Base-by-base conservation (phyloP, 2,329 filamentous ascomycete species). In the Colletotrichum incanum region DNA sequence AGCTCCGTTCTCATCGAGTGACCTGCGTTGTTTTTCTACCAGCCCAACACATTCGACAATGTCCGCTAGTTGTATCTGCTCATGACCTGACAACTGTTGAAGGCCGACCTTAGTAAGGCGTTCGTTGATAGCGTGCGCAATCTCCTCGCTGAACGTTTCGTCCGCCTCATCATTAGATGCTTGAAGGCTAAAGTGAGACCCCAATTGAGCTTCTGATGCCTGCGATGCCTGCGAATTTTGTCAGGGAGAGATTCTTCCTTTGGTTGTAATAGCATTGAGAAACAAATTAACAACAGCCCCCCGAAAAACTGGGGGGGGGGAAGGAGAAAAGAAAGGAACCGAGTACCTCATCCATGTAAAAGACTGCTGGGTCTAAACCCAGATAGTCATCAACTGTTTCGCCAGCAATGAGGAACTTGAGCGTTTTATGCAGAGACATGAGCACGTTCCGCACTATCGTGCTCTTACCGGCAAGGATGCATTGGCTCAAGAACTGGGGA, bases 1-100 rank as follows among this genome's bases (percentile, higher is more conserved):
- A 11, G 93, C 93, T 4, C 93, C 95, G 77, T 98, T 97, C 77
- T 94, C 93, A 78, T 98, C 95, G 83, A 98, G 93, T 3, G 95
- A 97, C 7, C 94, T 90, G 23, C 94, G 90, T 78, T 98, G 94
- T 77, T 93, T 93, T 79, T 97, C 94, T 0, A 97, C 94, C 49
- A 93, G 90, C 5, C 93, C 93, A 55, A 93, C 90, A 73, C 95
- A 97, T 81, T 97, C 94, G 45, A 96, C 88, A 59, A 95, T 95
- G 77, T 96, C 93, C 20, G 93, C 92, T 2, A 97, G 85, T 76
- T 94, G 93, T 67, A 97, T 96, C 78, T 98, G 95, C 78, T 97
- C 94, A 70, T 94, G 93, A 39, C 93, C 93, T 0, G 94, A 95
- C 0, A 98, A 86, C 74, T 96, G 92, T 1, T 93, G 91, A 39